phyloP scores from a whole-genome alignment of 352 stramenopile genomes.

The Aphanomyces stellatus region DNA sequence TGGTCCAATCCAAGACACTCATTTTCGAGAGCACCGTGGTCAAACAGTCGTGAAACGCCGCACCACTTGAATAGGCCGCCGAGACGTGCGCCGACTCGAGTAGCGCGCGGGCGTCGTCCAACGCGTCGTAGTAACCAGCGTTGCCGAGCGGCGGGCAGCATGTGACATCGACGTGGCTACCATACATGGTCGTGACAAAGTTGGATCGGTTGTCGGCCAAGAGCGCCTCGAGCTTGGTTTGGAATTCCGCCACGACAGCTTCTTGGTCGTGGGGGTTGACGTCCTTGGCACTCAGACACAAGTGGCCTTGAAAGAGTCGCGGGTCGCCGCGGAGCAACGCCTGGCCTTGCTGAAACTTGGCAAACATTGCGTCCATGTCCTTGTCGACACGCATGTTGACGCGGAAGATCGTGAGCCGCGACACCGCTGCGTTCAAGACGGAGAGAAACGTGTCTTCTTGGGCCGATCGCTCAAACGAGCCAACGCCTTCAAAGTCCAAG shows the following conservation, averaged over 20 bases:
- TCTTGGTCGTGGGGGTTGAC: slow-evolving; percentile 57
- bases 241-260: slow-evolving; percentile 42
- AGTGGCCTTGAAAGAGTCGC: slow-evolving; percentile 40
- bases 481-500: slow-evolving; percentile 68
- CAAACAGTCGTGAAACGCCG: slow-evolving; percentile 56
- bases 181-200: slow-evolving; percentile 60
- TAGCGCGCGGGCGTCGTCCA: slow-evolving; percentile 32
- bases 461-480: slow-evolving; percentile 60
- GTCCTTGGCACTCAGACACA: slow-evolving; percentile 72
- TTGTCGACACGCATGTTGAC: slow-evolving; percentile 76
- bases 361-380: slow-evolving; percentile 59
- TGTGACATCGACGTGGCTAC: slow-evolving; percentile 44
- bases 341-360: slow-evolving; percentile 54
- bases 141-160: slow-evolving; percentile 62
- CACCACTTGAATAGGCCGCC: slow-evolving; percentile 31
- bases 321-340: slow-evolving; percentile 54
- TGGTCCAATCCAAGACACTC: slow-evolving; percentile 67
- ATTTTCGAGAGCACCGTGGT: slow-evolving; percentile 65
- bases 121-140: slow-evolving; percentile 48
- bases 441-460: slow-evolving; percentile 71
- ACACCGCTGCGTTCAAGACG: slow-evolving; percentile 59
- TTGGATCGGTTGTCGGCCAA: slow-evolving; percentile 46
- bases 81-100: slow-evolving; percentile 28
- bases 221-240: slow-evolving; percentile 36
- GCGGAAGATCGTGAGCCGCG: slow-evolving; percentile 63